These are phyloP conservation scores for Silene conica DNA, from an alignment of 148 eudicot genomes.

Conservation along the genomic window DNA sequence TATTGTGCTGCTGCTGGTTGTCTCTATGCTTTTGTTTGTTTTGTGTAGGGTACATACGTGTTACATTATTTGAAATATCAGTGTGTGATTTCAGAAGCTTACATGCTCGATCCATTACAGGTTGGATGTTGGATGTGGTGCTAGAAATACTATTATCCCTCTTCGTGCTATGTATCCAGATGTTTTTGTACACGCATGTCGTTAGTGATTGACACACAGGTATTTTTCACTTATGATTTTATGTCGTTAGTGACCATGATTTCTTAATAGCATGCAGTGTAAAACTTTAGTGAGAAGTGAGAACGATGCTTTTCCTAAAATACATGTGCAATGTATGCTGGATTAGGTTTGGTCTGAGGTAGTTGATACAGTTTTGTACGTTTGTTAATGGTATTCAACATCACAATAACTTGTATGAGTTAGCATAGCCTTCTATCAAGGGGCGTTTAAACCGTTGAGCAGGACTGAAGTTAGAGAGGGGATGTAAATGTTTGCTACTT, in stretches of 20 bases:
- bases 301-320: too few species aligned
- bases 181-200: constrained; percentile 81
- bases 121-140: constrained; percentile 99
- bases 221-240: constrained; percentile 17
- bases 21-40: background rate
- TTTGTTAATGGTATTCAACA: too few species aligned
- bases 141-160: constrained; percentile 91
- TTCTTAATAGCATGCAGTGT: background rate
- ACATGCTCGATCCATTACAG: constrained; percentile 32
- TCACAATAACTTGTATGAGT: too few species aligned
- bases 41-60: background rate
- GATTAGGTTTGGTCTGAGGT: too few species aligned
- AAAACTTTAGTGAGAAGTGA: too few species aligned
- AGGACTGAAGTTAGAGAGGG: too few species aligned
- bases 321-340: too few species aligned
- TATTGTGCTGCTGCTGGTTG: background rate
- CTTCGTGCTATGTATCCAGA: constrained; percentile 68
- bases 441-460: too few species aligned
- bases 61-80: background rate
- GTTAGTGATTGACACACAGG: constrained; percentile 99
- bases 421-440: too few species aligned
- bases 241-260: background rate
- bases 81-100: background rate
- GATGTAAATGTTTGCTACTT: background rate
- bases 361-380: too few species aligned